Base-by-base conservation (phyloP, 2,329 filamentous ascomycete species). In the Monosporascus sp. region DNA sequence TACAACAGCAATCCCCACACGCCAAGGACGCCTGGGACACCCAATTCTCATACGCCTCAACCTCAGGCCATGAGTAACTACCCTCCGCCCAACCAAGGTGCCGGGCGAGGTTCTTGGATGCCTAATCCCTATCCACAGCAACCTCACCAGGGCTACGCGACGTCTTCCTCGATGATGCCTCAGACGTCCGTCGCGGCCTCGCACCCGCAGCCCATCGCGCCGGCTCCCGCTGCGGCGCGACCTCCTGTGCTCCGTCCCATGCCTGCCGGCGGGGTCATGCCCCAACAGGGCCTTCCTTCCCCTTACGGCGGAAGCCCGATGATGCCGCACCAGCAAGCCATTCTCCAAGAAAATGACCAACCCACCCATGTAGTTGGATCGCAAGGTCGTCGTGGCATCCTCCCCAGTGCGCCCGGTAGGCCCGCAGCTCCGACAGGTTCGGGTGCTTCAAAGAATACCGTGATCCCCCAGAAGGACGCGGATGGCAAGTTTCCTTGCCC, bases 401-500 rank as follows among this genome's bases (percentile, higher is more conserved):
- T 97, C 57, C 93, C 93, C 17, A 96, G 91, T 63, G 91, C 92
- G 56, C 90, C 91, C 31, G 92, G 92, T 44, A 81, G 91, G 55
- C 89, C 91, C 52, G 84, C 89, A 51, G 89, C 90, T 25, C 84
- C 89, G 35, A 77, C 86, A 20, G 87, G 89, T 44, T 85, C 83
- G 59, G 80, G 82, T 44, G 77, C 82, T 31, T 79, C 82, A 9
- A 95, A 96, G 79, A 89, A 81, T 65, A 87, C 89, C 55, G 84
- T 89, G 57, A 94, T 96, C 58, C 91, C 92, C 17, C 88, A 90
- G 63, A 97, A 97, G 77, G 93, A 97, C 71, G 90, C 91, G 8
- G 93, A 97, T 70, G 94, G 94, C 68, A 97, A 97, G 77, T 99
- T 95, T 68, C 93, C 94, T 55, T 99, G 94, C 75, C 91, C 91